Conservation (phyloP, 2,329 filamentous ascomycete genomes). For the Aurifilum marmelostoma region DNA sequence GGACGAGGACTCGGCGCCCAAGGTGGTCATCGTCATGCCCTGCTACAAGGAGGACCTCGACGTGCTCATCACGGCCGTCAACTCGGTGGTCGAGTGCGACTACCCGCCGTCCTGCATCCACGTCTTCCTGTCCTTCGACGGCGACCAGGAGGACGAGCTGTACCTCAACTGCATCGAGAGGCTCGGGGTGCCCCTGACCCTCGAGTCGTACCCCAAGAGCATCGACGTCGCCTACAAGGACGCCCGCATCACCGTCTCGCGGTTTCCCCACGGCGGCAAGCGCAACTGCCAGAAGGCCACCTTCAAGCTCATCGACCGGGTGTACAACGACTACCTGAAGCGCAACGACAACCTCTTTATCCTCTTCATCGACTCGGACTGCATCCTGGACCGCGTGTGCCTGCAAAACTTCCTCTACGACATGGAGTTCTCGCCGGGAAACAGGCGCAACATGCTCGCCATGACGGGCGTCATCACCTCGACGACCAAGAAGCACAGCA, state of each 20-base stretch:
- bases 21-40: constrained; percentile 95
- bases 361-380: constrained; percentile 96
- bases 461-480: constrained; percentile 98
- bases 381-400: constrained; percentile 87
- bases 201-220: constrained; percentile 81
- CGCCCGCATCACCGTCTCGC: constrained; percentile 84
- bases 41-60: constrained; percentile 92
- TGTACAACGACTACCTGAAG: constrained; percentile 85
- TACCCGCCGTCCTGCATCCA: constrained; percentile 92
- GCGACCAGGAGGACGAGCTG: constrained; percentile 83
- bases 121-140: constrained; percentile 94
- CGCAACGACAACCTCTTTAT: constrained; percentile 92
- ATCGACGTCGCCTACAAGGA: constrained; percentile 87
- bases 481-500: constrained; percentile 82
- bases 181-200: constrained; percentile 77
- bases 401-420: constrained; percentile 98
- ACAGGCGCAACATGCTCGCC: constrained; percentile 88
- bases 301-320: constrained; percentile 89
- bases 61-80: constrained; percentile 80
- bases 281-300: constrained; percentile 91
- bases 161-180: constrained; percentile 85
- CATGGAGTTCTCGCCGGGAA: constrained; percentile 95
- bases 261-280: constrained; percentile 93
- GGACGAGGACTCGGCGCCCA: constrained; percentile 84
- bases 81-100: constrained; percentile 92